Conservation (phyloP, 176 grass and related monocot species). For the Tillandsia fasciculata region DNA sequence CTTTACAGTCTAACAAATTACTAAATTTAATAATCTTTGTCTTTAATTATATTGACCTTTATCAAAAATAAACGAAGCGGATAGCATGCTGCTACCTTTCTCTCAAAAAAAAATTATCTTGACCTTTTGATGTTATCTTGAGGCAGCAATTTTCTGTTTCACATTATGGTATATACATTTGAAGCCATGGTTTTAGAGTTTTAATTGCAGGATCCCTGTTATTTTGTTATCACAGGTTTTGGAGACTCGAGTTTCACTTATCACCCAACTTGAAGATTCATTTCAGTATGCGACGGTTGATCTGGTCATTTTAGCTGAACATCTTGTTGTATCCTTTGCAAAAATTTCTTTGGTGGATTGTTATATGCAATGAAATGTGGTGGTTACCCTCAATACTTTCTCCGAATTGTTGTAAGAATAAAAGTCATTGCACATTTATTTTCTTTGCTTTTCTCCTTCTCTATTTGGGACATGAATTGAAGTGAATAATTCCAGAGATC, state of each 20-base stretch:
- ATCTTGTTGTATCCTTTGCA: conserved; percentile 56
- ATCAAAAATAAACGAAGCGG: too few species aligned
- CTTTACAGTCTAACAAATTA: too few species aligned
- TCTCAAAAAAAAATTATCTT: too few species aligned
- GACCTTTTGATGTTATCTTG: too few species aligned
- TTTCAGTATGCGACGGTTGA: conserved; percentile 26
- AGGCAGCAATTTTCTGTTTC: too few species aligned
- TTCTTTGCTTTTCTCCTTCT: neutral
- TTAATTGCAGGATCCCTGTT: too few species aligned
- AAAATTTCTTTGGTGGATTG: neutral
- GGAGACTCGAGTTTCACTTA: conserved; percentile 44
- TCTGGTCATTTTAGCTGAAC: conserved; percentile 37
- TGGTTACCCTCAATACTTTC: too few species aligned
- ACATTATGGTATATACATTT: neutral
- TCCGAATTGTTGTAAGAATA: too few species aligned
- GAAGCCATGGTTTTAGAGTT: neutral
- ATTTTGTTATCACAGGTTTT: conserved; percentile 42
- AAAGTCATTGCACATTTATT: neutral
- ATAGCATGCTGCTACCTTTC: too few species aligned
- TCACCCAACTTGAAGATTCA: conserved; percentile 54
- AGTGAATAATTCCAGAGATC: neutral
- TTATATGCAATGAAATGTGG: neutral
- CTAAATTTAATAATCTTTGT: too few species aligned
- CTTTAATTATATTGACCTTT: too few species aligned
- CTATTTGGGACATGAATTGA: neutral